Conservation (phyloP, 768 basidiomycete genomes). For the Auriscalpium orientale region DNA sequence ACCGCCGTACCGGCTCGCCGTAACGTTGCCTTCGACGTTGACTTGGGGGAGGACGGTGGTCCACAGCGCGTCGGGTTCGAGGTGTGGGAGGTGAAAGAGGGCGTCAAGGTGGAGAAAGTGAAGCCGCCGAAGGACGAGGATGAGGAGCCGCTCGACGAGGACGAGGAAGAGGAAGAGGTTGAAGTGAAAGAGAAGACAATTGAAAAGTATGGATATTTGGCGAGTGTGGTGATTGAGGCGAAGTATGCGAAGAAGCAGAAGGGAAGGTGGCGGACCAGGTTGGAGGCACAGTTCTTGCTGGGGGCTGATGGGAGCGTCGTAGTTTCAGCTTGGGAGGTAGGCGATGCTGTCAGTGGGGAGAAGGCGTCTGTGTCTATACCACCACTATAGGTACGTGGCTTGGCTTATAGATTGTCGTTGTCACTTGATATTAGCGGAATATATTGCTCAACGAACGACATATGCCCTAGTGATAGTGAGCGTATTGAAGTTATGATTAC, state of each 20-base stretch:
- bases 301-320: constrained; percentile 27
- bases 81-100: constrained; percentile 72
- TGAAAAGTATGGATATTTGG: constrained; percentile 45
- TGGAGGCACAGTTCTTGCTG: constrained; percentile 39
- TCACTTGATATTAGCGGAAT: too few species aligned
- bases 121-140: constrained; percentile 37
- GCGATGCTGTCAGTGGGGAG: constrained; percentile 26
- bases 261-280: constrained; percentile 42
- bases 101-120: constrained; percentile 54
- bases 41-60: constrained; percentile 31
- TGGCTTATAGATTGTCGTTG: too few species aligned
- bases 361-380: constrained; percentile 23
- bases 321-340: constrained; percentile 32
- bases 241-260: constrained; percentile 33
- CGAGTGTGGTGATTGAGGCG: constrained; percentile 26
- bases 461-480: too few species aligned
- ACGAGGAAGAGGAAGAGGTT: constrained; percentile 51
- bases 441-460: too few species aligned
- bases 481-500: too few species aligned
- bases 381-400: constrained; percentile 1
- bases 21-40: constrained; percentile 49
- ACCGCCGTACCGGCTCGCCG: constrained; percentile 66
- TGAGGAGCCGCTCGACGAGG: constrained; percentile 37
- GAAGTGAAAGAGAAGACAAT: constrained; percentile 59
- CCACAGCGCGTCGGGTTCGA: constrained; percentile 52